Evolutionary conservation across 2,329 filamentous ascomycete genomes (phyloP).

Genomic region (Colletotrichum sp.): DNA sequence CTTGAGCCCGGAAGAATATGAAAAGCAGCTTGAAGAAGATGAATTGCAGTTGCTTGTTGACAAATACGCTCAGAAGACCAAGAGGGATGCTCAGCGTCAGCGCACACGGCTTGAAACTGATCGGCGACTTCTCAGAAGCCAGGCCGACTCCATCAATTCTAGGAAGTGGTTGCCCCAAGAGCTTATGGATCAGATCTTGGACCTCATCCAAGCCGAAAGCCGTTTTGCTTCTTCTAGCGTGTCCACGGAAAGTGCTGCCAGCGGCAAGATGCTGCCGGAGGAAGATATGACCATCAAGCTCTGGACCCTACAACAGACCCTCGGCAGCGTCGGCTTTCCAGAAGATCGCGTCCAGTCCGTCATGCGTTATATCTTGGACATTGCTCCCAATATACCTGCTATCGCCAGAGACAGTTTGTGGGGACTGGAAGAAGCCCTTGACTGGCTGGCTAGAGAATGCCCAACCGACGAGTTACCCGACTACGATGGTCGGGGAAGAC

Average conservation of each 20-base stretch:
- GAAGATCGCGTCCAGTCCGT: constrained; percentile 66
- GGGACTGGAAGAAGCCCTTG: constrained; percentile 86
- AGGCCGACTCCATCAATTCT: constrained; percentile 75
- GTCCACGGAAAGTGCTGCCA: constrained; percentile 42
- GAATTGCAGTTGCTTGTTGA: constrained; percentile 89
- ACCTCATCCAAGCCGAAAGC: constrained; percentile 71
- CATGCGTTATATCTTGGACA: constrained; percentile 70
- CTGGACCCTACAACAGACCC: constrained; percentile 82
- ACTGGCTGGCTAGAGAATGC: constrained; percentile 88
- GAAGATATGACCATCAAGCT: constrained; percentile 81
- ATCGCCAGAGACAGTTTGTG: constrained; percentile 72
- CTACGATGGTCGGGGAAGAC: constrained; percentile 62
- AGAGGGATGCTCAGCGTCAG: constrained; percentile 80
- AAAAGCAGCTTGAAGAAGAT: constrained; percentile 86
- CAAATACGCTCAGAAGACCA: constrained; percentile 79
- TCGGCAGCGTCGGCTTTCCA: constrained; percentile 73
- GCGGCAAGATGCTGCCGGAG: constrained; percentile 66
- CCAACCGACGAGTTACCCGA: constrained; percentile 71
- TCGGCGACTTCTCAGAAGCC: constrained; percentile 77
- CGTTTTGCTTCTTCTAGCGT: constrained; percentile 60
- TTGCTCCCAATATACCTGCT: constrained; percentile 65
- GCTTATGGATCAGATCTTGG: constrained; percentile 77
- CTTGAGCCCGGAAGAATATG: constrained; percentile 86
- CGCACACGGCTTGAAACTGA: constrained; percentile 83
- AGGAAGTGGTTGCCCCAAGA: constrained; percentile 83